Evolutionary conservation across 441 rosid genomes (phyloP), one percentile per base, ranked within the genome.

Genomic region (Jatropha podagrica): DNA sequence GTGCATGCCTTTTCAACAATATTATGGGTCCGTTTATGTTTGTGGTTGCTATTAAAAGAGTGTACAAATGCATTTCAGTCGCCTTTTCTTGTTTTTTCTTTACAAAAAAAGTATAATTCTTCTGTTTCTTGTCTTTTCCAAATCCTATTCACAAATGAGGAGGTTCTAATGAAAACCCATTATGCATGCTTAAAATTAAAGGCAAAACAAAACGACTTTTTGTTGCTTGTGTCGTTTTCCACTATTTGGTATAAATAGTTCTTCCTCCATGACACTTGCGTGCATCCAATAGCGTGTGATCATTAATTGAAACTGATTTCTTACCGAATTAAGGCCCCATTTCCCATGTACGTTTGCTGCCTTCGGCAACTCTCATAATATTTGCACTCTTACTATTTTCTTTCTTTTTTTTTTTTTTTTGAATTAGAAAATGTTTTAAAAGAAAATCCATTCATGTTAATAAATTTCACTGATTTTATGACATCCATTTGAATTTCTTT

Each of bases 141-240:
- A 23, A 42, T 58, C 49, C 23, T 5, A n/a, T 27, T 14, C 46
- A 60, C 38, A 62, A 49, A 49, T 17, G 27, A 51, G 13, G 5
- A 51, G 13, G 13, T 13, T 51, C 8, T 2, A 10, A 49, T 3
- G 11, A 14, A 14, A 63, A 26, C 54, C 55, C 3, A 64, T 13
- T 9, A 12, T 49, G 11, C 11, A 13, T 54, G 1, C 14, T 65
- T 23, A 65, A 7, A 27, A 63, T 49, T 14, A n/a, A 15, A 71
- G 26, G 18, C 63, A n/a, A 65, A 73, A 59, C 63, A 18, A 54
- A 17, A 14, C 1, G 56, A 3, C 18, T 69, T 73, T 60, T 48
- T 63, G 59, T 44, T 13, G 18, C 37, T 14, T 63, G 56, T 70
- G 68, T 78, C 23, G 5, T 71, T 40, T 74, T 63, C 42, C 40